Conservation (phyloP, 2,329 filamentous ascomycete genomes). For the Fusarium neocosmosporiellum region DNA sequence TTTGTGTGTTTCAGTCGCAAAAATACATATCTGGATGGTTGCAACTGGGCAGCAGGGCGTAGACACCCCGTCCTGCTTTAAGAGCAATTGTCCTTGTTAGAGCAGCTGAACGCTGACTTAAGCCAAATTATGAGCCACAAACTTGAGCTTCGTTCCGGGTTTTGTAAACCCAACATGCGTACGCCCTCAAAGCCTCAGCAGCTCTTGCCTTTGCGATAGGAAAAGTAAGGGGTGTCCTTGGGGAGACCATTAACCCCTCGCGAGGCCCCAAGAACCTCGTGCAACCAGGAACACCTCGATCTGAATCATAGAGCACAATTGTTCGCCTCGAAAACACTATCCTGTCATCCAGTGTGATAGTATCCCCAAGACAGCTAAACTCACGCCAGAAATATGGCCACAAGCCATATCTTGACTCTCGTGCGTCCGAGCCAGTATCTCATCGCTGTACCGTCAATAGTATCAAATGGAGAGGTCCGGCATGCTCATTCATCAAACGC, state of each 20-base stretch:
- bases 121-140: background rate
- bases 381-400: background rate
- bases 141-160: background rate
- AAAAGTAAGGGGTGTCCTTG: background rate
- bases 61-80: too few species aligned
- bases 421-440: background rate
- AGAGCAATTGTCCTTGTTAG: background rate
- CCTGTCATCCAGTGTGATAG: background rate
- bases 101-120: background rate
- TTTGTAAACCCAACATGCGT: background rate
- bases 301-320: background rate
- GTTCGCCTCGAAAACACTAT: background rate
- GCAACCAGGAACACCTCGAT: background rate
- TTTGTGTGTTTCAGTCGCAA: background rate
- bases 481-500: slow-evolving; percentile 29
- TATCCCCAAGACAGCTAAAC: background rate
- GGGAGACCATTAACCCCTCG: background rate
- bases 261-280: background rate
- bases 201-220: background rate
- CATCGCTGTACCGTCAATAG: background rate
- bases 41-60: background rate
- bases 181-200: background rate
- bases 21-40: background rate
- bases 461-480: slow-evolving; percentile 8
- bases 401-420: background rate